Conservation (phyloP, 2,329 filamentous ascomycete genomes). For the Ceratocystiopsis minuta region DNA sequence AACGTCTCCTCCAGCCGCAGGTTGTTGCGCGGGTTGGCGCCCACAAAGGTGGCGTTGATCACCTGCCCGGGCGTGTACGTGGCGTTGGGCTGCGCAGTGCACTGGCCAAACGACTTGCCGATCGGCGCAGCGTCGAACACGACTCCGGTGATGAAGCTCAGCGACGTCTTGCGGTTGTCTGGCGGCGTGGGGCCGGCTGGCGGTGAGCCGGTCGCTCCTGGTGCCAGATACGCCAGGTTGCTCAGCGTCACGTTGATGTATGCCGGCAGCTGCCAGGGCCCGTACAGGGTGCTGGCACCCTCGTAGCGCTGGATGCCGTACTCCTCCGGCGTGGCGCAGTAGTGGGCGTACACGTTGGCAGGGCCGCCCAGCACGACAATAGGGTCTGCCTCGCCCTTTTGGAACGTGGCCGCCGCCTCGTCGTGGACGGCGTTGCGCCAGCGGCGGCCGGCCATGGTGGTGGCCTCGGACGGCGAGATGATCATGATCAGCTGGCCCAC, state of each 20-base stretch:
- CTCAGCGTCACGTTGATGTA: conserved; percentile 74
- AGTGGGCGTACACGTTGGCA: conserved; percentile 79
- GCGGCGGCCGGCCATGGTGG: conserved; percentile 76
- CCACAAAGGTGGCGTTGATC: conserved; percentile 54
- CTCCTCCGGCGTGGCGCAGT: conserved; percentile 64
- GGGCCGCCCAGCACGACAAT: conserved; percentile 76
- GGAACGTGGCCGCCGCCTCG: conserved; percentile 25
- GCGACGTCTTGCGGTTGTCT: conserved; percentile 56
- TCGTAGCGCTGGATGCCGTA: conserved; percentile 62
- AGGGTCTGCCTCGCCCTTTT: conserved; percentile 28
- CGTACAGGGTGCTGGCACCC: conserved; percentile 82
- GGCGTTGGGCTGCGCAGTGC: conserved; percentile 32
- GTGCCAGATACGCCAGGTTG: conserved; percentile 47
- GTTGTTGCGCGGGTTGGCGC: conserved; percentile 78
- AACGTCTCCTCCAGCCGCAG: conserved; percentile 62
- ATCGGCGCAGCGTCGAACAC: conserved; percentile 51
- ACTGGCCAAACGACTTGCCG: conserved; percentile 48
- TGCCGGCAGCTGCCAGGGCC: conserved; percentile 62
- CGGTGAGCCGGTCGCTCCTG: conserved; percentile 23
- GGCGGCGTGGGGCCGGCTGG: conserved; percentile 48
- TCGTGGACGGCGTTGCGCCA: conserved; percentile 56
- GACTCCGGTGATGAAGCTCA: conserved; percentile 67
- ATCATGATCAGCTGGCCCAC: conserved; percentile 74
- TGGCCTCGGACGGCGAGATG: conserved; percentile 72
- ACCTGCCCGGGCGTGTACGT: conserved; percentile 38